phyloP scores from a whole-genome alignment of 2,329 filamentous ascomycete genomes.

The Cordyceps fumosorosea region DNA sequence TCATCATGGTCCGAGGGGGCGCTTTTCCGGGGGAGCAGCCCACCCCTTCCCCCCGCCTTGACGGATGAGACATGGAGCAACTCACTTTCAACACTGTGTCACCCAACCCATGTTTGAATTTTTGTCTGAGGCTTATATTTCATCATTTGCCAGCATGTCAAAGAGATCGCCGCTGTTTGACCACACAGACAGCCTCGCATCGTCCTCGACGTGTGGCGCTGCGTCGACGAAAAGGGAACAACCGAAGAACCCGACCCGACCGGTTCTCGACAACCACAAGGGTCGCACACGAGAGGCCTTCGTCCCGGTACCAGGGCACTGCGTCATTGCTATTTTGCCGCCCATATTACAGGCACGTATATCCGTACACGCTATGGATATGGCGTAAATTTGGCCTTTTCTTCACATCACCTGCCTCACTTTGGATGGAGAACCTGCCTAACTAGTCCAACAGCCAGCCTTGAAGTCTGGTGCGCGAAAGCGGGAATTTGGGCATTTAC shows the following conservation, averaged over 20 bases:
- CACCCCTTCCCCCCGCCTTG: neutral
- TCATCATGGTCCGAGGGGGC: neutral
- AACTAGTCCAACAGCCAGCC: neutral
- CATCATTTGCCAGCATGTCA: neutral
- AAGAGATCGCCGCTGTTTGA: neutral
- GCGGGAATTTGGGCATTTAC: neutral
- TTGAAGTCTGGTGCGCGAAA: neutral
- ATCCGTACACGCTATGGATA: neutral
- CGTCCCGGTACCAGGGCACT: neutral
- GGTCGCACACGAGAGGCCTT: neutral
- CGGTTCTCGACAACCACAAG: neutral
- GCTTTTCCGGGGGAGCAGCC: neutral
- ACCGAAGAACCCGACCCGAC: neutral
- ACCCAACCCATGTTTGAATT: conserved; percentile 2
- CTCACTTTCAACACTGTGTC: neutral
- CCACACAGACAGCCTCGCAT: too few relatives aligned
- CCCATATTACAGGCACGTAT: neutral
- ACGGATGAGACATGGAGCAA: conserved; percentile 4
- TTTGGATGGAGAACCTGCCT: neutral
- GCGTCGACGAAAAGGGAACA: neutral
- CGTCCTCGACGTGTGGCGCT: neutral
- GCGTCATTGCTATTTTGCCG: conserved; percentile 3
- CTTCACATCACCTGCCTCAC: conserved; percentile 8
- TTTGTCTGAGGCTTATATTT: conserved; percentile 9
- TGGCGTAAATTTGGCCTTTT: neutral